Evolutionary conservation across 495 filamentous ascomycete species (phyloP), one percentile per base, ranked within the genome.

Genomic region (Penicillium antarcticum): DNA sequence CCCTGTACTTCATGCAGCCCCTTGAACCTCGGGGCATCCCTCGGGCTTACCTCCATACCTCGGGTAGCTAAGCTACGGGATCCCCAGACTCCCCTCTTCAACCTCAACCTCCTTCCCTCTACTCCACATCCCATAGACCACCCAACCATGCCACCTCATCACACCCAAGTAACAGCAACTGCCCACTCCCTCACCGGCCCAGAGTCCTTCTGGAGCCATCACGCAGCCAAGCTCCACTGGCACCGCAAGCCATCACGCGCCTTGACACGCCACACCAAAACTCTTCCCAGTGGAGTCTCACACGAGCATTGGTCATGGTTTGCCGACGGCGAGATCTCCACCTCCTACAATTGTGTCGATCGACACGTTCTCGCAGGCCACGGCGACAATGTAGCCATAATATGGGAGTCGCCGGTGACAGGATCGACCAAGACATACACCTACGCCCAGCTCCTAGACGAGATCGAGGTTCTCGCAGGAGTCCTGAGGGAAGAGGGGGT

Each of bases 371-470:
- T 83, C 16, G 78, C 77, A 7, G 90, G 91, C 14, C 73, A 83
- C 52, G 92, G 91, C 9, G 80, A 85, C 13, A 69, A 74, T 32
- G 79, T 80, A 0, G 92, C 92, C 10, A 87, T 97, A 45, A 80
- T 89, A 46, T 96, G 88, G 82, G 92, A 97, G 63, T 89, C 85
- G 19, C 89, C 92, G 0, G 91, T 95, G 17, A 88, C 89, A 11
- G 80, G 81, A n/a, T 74, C 75, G 11, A 90, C 91, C 62, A 73
- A 86, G 60, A 80, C 76, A 26, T 81, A 80, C 48, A 91, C 86
- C 1, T 97, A 97, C 61, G 67, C 68, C 11, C 75, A 90, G 65
- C 68, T 97, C 17, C 78, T 92, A 11, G 72, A 83, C n/a, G 89
- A 97, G 62, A 88, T 96, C 4, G 87, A 92, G 66, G 79, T 81